Percentiles rank a stretch among this genome's conserved stretches.
Conservation (phyloP, 331 rosid species). For the Prunus yedoensis region DNA sequence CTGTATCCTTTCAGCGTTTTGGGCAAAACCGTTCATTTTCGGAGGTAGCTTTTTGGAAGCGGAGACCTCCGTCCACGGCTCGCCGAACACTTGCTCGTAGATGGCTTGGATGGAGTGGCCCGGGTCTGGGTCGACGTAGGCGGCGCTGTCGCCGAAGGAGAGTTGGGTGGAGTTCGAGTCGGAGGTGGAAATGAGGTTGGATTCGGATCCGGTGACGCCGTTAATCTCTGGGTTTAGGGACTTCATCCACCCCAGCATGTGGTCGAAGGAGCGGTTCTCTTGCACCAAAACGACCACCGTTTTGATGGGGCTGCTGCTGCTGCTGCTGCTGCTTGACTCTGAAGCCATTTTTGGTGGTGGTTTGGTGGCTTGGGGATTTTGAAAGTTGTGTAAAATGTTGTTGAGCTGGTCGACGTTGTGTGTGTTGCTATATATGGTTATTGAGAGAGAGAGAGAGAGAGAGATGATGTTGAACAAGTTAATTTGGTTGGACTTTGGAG, state of each 20-base stretch:
- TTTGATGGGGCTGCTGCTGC: conserved; percentile 46
- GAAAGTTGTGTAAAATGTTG: background rate
- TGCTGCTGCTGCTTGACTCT: conserved; percentile 15
- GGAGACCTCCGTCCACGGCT: conserved; percentile 63
- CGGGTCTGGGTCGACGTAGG: conserved; percentile 68
- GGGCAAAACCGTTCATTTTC: conserved; percentile 69
- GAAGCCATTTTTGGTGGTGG: conserved; percentile 15
- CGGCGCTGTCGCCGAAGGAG: conserved; percentile 39
- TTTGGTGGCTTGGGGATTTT: background rate
- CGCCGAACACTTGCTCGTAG: conserved; percentile 74
- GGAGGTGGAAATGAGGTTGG: conserved; percentile 52
- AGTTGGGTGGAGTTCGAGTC: conserved; percentile 38
- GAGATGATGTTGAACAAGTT: background rate
- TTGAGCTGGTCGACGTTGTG: background rate
- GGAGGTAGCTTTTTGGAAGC: conserved; percentile 41
- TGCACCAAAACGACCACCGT: conserved; percentile 82
- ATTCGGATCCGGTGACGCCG: conserved; percentile 57
- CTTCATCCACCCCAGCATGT: conserved; percentile 90
- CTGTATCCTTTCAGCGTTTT: conserved; percentile 47
- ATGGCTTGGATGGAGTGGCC: conserved; percentile 77
- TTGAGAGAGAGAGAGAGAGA: too few species aligned
- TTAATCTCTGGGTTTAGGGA: conserved; percentile 58
- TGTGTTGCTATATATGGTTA: background rate
- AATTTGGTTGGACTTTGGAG: background rate
- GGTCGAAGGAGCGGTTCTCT: conserved; percentile 94